Percentiles rank a stretch among this genome's conserved stretches.
These are phyloP conservation scores for Alternaria arbusti DNA, from an alignment of 2,329 filamentous ascomycete genomes.

Conservation along the genomic window DNA sequence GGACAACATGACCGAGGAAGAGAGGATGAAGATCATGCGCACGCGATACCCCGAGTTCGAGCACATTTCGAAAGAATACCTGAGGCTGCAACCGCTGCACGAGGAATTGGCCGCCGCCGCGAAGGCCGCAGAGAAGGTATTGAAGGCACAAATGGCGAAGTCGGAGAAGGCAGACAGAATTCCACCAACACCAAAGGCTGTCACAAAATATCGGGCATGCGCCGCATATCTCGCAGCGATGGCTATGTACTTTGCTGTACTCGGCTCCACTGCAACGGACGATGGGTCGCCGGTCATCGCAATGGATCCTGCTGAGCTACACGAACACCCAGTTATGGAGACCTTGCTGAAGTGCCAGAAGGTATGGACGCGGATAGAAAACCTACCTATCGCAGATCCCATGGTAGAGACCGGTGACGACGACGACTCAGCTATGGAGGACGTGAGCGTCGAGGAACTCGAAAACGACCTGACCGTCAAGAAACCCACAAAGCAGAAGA, in stretches of 20 bases:
- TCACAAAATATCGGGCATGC: conserved; percentile 77
- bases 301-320: conserved; percentile 77
- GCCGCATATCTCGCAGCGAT: conserved; percentile 86
- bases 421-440: conserved; percentile 46
- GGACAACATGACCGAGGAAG: conserved; percentile 76
- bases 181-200: conserved; percentile 37
- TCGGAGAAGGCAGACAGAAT: conserved; percentile 16
- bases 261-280: conserved; percentile 77
- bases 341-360: conserved; percentile 79
- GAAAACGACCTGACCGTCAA: conserved; percentile 38
- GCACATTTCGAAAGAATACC: conserved; percentile 79
- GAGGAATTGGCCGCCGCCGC: conserved; percentile 67
- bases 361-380: conserved; percentile 78
- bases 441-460: conserved; percentile 40
- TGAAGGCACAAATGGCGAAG: conserved; percentile 36
- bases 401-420: conserved; percentile 41
- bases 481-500: conserved; percentile 50
- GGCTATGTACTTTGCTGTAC: conserved; percentile 90
- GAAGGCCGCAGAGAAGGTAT: conserved; percentile 59
- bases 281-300: conserved; percentile 61
- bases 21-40: conserved; percentile 76
- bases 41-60: conserved; percentile 92
- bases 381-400: conserved; percentile 62
- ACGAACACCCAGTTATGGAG: conserved; percentile 91
- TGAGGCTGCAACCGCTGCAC: conserved; percentile 68